These are phyloP conservation scores for Tuctoria greenei DNA, from an alignment of 176 grass and related monocot species.

Conservation along the genomic window DNA sequence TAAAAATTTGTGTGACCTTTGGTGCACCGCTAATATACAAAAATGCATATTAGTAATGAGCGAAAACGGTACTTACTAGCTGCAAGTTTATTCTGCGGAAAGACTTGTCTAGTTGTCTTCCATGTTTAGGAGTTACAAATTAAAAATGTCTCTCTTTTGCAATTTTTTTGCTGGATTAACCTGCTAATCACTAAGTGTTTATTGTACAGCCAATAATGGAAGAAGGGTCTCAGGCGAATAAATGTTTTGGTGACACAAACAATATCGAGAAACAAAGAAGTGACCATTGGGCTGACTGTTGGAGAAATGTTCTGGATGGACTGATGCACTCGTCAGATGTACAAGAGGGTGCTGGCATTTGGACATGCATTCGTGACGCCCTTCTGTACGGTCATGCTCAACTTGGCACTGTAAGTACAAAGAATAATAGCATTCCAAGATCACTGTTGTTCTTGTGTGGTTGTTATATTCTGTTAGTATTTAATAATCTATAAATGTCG, in stretches of 20 bases:
- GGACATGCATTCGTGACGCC: conserved; percentile 56
- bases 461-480: conserved; percentile 11
- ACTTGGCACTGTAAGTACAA: conserved; percentile 36
- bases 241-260: conserved; percentile 25
- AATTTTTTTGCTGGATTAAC: conserved; percentile 27
- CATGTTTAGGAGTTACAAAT: conserved; percentile 14
- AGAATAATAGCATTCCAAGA: conserved; percentile 20
- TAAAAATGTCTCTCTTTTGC: conserved; percentile 13
- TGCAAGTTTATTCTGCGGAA: conserved; percentile 19
- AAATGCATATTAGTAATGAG: conserved; percentile 15
- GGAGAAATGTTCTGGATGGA: conserved; percentile 55
- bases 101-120: conserved; percentile 30
- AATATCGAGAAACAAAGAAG: conserved; percentile 38
- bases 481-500: conserved; percentile 10
- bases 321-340: conserved; percentile 50
- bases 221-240: conserved; percentile 10
- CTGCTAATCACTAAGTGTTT: conserved; percentile 26
- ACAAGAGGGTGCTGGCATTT: conserved; percentile 60
- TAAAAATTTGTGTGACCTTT: background rate
- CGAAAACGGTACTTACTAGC: background rate
- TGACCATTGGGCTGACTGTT: conserved; percentile 55
- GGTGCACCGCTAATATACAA: conserved; percentile 1
- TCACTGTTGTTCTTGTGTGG: conserved; percentile 12
- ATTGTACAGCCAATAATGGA: conserved; percentile 29
- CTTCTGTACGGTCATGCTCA: conserved; percentile 41